Conservation (phyloP, 2,329 filamentous ascomycete species). For the Scedosporium aurantiacum region DNA sequence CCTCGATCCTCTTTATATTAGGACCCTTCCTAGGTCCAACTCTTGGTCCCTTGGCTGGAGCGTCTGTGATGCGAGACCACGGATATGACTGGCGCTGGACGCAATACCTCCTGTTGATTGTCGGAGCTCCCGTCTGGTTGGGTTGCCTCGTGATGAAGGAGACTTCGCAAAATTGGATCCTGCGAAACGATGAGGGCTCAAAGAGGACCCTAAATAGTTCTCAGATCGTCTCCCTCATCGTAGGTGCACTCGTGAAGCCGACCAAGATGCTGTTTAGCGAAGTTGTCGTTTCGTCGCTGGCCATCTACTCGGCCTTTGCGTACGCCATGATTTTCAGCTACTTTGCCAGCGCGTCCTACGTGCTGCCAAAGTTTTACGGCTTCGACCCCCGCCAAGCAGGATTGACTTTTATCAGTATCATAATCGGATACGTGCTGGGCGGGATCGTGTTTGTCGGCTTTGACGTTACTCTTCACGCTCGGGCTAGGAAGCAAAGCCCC, state of each 20-base stretch:
- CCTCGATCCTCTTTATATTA: constrained; percentile 67
- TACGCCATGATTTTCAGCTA: constrained; percentile 40
- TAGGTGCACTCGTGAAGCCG: constrained; percentile 8
- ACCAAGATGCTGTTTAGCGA: constrained; percentile 13
- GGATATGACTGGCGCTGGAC: constrained; percentile 14
- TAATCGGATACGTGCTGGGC: constrained; percentile 10
- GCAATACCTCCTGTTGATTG: constrained; percentile 13
- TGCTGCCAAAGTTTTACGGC: constrained; percentile 10
- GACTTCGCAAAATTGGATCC: constrained; percentile 9
- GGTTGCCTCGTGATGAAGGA: constrained; percentile 5
- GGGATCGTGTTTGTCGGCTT: constrained; percentile 7
- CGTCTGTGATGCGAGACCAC: constrained; percentile 2
- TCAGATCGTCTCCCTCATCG: neutral
- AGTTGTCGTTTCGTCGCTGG: constrained; percentile 58
- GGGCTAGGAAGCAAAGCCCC: neutral
- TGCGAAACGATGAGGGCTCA: constrained; percentile 6
- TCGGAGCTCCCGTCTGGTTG: constrained; percentile 5
- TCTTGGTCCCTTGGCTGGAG: constrained; percentile 45
- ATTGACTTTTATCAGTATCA: constrained; percentile 11
- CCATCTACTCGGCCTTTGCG: constrained; percentile 50
- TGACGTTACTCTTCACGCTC: constrained; percentile 6
- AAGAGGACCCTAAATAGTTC: neutral
- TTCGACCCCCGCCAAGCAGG: constrained; percentile 10
- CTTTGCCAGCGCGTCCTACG: constrained; percentile 27
- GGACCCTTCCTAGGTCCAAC: constrained; percentile 47